Percentiles rank a stretch among this genome's conserved stretches.
Conservation (phyloP, 108 stramenopile species). For the Stephanodiscus minutulus region DNA sequence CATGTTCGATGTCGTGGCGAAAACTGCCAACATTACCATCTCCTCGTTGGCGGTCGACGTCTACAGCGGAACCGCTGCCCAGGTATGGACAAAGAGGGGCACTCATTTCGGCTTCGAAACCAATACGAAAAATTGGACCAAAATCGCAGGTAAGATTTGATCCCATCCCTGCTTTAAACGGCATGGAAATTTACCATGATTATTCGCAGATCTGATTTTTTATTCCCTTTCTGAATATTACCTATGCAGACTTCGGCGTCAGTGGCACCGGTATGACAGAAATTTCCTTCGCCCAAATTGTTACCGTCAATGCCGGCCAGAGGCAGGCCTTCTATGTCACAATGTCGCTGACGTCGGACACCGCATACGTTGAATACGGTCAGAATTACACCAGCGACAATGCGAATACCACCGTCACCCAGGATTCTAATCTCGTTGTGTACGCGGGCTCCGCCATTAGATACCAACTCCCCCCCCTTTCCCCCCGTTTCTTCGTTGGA, state of each 20-base stretch:
- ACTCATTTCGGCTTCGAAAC: too few relatives aligned
- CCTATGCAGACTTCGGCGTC: background rate
- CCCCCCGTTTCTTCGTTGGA: background rate
- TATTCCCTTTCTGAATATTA: too few relatives aligned
- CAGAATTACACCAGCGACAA: background rate
- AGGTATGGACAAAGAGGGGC: too few relatives aligned
- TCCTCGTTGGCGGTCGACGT: too few relatives aligned
- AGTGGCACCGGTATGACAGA: background rate
- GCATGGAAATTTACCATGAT: too few relatives aligned
- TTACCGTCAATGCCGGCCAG: background rate
- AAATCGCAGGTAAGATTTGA: too few relatives aligned
- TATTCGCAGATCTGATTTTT: too few relatives aligned
- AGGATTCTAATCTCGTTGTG: background rate
- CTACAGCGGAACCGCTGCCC: too few relatives aligned
- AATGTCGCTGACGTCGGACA: background rate
- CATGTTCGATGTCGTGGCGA: too few relatives aligned
- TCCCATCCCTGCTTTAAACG: too few relatives aligned
- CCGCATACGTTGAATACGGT: background rate
- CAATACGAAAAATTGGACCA: too few relatives aligned
- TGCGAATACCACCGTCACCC: background rate
- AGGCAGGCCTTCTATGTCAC: background rate
- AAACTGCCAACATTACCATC: too few relatives aligned
- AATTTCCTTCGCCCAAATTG: background rate
- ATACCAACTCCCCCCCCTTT: background rate
- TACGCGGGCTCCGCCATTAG: background rate